phyloP scores from a whole-genome alignment of 306 rosid species.

The Pyrus communis region DNA sequence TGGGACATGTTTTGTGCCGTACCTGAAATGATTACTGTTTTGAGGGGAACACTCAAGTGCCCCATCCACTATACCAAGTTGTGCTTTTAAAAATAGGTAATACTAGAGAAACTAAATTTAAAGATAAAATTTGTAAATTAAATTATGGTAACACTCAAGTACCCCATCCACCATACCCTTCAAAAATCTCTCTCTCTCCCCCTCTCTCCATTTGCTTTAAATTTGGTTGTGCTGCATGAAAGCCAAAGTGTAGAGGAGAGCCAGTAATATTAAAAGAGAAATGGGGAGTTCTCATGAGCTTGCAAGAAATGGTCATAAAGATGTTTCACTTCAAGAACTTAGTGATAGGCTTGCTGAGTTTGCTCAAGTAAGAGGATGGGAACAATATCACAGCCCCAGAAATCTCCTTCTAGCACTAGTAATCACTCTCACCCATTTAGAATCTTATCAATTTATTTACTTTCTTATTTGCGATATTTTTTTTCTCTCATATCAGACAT shows the following conservation, averaged over 20 bases:
- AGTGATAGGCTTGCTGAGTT: conserved; percentile 66
- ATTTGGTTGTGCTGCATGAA: conserved; percentile 27
- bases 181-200: not conserved
- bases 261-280: conserved; percentile 4
- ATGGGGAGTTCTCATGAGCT: conserved; percentile 44
- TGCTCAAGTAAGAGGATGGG: conserved; percentile 70
- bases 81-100: conserved; percentile 3
- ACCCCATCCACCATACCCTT: conserved; percentile 45
- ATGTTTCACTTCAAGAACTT: conserved; percentile 66
- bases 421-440: not conserved
- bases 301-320: conserved; percentile 15
- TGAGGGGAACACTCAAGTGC: conserved; percentile 37
- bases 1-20: conserved; percentile 29
- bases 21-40: conserved; percentile 38
- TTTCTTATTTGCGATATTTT: not conserved
- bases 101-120: too few species aligned
- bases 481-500: too few species aligned
- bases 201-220: conserved; percentile 26
- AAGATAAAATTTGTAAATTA: too few species aligned
- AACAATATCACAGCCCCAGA: conserved; percentile 73
- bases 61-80: conserved; percentile 42
- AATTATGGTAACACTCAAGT: conserved; percentile 15
- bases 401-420: conserved; percentile 79
- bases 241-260: not conserved
- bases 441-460: not conserved